Conservation (phyloP, 208 protist species). For the Borovskyia barvae region DNA sequence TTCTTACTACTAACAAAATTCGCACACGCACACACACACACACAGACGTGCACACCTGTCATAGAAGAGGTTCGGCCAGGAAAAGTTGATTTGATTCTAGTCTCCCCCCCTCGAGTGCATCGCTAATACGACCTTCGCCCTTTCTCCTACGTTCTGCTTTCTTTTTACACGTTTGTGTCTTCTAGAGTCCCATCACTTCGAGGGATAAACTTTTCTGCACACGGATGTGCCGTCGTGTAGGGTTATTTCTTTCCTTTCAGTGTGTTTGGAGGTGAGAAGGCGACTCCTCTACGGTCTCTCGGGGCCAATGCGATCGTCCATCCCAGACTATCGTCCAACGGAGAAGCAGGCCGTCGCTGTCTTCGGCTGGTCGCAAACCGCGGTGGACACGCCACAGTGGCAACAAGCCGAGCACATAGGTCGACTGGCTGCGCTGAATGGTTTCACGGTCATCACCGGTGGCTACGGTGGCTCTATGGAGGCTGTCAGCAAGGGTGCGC, state of each 20-base stretch:
- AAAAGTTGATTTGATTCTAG: too few relatives aligned
- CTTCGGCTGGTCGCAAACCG: slow-evolving; percentile 68
- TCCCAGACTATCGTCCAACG: slow-evolving; percentile 41
- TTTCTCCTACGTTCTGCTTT: not conserved
- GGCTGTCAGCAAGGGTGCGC: slow-evolving; percentile 64
- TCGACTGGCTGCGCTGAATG: slow-evolving; percentile 31
- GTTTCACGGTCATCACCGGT: slow-evolving; percentile 59
- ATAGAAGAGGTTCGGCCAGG: too few relatives aligned
- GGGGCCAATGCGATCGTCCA: slow-evolving; percentile 7
- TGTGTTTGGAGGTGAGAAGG: not conserved
- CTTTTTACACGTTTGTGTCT: not conserved
- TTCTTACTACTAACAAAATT: not conserved
- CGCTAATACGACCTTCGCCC: not conserved
- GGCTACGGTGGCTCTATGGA: slow-evolving; percentile 82
- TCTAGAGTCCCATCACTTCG: not conserved
- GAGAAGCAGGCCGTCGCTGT: slow-evolving; percentile 41
- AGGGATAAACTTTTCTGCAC: too few relatives aligned
- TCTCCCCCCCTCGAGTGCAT: too few relatives aligned
- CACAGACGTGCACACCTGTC: not conserved
- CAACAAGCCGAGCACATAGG: slow-evolving; percentile 46
- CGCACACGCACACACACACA: not conserved
- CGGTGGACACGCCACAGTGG: slow-evolving; percentile 39
- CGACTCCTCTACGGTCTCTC: not conserved
- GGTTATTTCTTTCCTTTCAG: not conserved
- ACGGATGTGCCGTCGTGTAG: too few relatives aligned